Percentiles rank a stretch among this genome's conserved stretches.
phyloP scores from a whole-genome alignment of 2,329 filamentous ascomycete genomes.

The Cordyceps tenuipes region DNA sequence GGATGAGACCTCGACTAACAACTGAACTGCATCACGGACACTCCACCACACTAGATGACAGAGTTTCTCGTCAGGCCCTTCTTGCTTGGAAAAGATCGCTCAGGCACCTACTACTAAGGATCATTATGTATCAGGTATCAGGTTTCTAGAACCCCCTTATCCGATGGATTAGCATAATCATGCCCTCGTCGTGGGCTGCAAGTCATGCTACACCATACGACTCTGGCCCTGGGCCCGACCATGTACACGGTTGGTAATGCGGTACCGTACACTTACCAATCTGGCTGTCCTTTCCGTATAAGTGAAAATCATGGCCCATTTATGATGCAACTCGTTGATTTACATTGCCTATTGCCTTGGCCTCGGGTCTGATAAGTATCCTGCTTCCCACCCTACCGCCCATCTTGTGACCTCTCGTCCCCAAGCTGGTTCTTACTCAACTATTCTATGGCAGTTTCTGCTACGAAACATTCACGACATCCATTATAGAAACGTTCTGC shows the following conservation, averaged over 20 bases:
- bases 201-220: neutral
- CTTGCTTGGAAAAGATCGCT: neutral
- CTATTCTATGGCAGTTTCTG: neutral
- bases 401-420: neutral
- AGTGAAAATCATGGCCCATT: neutral
- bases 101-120: neutral
- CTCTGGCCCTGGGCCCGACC: neutral
- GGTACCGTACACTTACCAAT: neutral
- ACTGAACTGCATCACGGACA: neutral
- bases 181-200: neutral
- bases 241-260: neutral
- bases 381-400: too few relatives aligned
- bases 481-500: neutral
- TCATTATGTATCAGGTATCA: constrained; percentile 8
- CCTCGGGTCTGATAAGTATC: neutral
- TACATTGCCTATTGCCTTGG: too few relatives aligned
- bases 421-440: neutral
- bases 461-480: neutral
- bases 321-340: neutral
- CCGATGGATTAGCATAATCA: neutral
- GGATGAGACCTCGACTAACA: neutral
- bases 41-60: neutral
- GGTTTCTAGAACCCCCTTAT: neutral
- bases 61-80: neutral
- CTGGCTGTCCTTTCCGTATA: neutral